These are phyloP conservation scores for Daldinia sp. DNA, from an alignment of 2,329 filamentous ascomycete genomes.

Conservation along the genomic window DNA sequence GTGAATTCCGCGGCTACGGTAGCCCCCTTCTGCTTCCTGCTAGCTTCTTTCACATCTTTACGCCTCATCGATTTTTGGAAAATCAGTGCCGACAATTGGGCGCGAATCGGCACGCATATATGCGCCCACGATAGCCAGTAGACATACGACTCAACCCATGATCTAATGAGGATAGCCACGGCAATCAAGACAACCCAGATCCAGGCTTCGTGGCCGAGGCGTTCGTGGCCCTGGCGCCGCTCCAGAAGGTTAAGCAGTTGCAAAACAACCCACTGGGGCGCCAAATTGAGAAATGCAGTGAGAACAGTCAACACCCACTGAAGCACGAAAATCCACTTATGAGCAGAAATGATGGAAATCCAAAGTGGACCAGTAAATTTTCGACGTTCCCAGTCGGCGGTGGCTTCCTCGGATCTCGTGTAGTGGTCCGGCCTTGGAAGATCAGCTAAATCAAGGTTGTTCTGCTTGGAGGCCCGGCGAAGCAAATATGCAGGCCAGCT, in stretches of 20 bases:
- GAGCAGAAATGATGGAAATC: slow-evolving; percentile 65
- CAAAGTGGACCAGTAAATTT: slow-evolving; percentile 63
- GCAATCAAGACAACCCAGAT: slow-evolving; percentile 73
- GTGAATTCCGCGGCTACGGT: slow-evolving; percentile 45
- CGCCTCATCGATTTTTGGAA: slow-evolving; percentile 80
- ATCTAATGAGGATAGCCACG: slow-evolving; percentile 63
- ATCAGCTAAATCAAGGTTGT: slow-evolving; percentile 67
- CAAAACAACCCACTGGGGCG: slow-evolving; percentile 74
- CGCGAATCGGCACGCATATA: slow-evolving; percentile 71
- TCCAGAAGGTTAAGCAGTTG: slow-evolving; percentile 73
- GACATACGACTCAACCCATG: slow-evolving; percentile 70
- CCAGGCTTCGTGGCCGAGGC: slow-evolving; percentile 65
- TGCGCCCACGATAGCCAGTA: slow-evolving; percentile 72
- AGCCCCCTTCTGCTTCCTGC: slow-evolving; percentile 57
- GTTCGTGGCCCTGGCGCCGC: slow-evolving; percentile 54
- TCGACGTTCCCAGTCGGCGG: slow-evolving; percentile 58
- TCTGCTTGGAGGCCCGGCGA: slow-evolving; percentile 61
- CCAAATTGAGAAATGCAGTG: slow-evolving; percentile 68
- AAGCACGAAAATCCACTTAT: slow-evolving; percentile 61
- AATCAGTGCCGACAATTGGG: slow-evolving; percentile 74
- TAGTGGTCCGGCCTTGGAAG: slow-evolving; percentile 67
- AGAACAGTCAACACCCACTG: slow-evolving; percentile 67
- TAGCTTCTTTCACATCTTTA: slow-evolving; percentile 76
- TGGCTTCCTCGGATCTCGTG: slow-evolving; percentile 60
- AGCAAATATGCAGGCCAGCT: slow-evolving; percentile 69